A percentile compares a stretch with the other conserved stretches of the same genome.
phyloP scores from a whole-genome alignment of 441 rosid genomes.

The Gossypium schwendimanii region DNA sequence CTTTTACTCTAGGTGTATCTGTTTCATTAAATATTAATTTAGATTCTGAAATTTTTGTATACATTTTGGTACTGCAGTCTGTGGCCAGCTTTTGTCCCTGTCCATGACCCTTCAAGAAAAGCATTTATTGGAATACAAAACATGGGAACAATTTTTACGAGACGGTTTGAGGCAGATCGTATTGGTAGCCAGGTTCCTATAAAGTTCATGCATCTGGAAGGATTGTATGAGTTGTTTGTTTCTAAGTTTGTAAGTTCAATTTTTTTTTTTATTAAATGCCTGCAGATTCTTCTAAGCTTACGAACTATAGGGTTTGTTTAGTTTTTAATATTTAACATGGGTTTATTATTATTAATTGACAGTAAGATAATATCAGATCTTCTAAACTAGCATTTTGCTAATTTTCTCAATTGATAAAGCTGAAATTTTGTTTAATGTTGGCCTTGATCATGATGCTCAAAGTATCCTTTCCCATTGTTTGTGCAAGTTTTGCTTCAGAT shows the following conservation, averaged over 20 bases:
- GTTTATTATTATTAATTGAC: not conserved
- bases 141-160: constrained; percentile 85
- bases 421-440: not conserved
- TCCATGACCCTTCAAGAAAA: constrained; percentile 89
- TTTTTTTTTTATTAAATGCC: constrained; percentile 1
- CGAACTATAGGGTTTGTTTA: not conserved
- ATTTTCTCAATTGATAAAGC: not conserved
- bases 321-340: not conserved
- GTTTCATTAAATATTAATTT: constrained; percentile 12
- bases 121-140: constrained; percentile 93
- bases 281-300: not conserved
- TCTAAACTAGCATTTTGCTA: not conserved
- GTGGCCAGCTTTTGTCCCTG: constrained; percentile 98
- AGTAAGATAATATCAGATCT: not conserved
- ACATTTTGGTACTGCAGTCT: constrained; percentile 45
- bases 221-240: constrained; percentile 83
- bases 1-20: not conserved
- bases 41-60: constrained; percentile 2
- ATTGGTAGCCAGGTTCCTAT: constrained; percentile 94
- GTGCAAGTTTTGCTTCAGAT: not conserved
- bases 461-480: not conserved
- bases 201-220: constrained; percentile 97
- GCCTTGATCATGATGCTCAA: not conserved
- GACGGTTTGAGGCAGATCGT: constrained; percentile 93
- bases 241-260: constrained; percentile 83